Base-by-base conservation (phyloP, 1,284 basidiomycete genomes). In the Naganishia albida region DNA sequence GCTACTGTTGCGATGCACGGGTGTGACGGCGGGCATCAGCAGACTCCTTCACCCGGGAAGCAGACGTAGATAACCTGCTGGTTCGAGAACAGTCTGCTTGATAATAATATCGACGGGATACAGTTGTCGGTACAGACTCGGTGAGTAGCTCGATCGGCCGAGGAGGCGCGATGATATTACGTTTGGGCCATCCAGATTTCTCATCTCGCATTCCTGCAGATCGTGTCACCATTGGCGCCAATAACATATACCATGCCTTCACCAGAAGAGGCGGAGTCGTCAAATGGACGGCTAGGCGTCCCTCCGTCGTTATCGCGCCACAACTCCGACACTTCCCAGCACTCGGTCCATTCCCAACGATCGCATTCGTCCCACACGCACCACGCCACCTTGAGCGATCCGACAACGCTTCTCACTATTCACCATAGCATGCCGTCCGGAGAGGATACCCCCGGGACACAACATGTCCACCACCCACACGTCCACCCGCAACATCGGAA, bases 401-500 rank as follows among this genome's bases (percentile, higher is more conserved):
- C 57, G 3, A 39, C 57, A 8, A 50, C 38, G 15, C 46, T 60
- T 20, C 28, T 34, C 20, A 12, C 13, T 60, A n/a, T n/a, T n/a
- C n/a, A n/a, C n/a, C 46, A 34, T 13, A 23, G 34, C 3, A 44
- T 44, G 38, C 2, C 18, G 2, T 10, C 46, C 7, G 34, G 40
- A 10, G 57, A 50, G 13, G 30, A 49, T 2, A n/a, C 28, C 43
- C 38, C 38, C 38, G 6, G 25, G 18, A 16, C 6, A 23, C 30
- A 39, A 3, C 34, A 63, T n/a, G 23, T 6, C 26, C 65, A 57
- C 34, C 51, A 65, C 20, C 30, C 34, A 18, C 54, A 57, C 26
- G 28, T 30, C 15, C 65, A 66, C 30, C 39, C 63, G 20, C 67
- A 67, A 50, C 67, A 65, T 46, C 28, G 52, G n/a, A 53, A 67